Conservation (phyloP, 2,329 filamentous ascomycete species). For the Phialemoniopsis sp. region DNA sequence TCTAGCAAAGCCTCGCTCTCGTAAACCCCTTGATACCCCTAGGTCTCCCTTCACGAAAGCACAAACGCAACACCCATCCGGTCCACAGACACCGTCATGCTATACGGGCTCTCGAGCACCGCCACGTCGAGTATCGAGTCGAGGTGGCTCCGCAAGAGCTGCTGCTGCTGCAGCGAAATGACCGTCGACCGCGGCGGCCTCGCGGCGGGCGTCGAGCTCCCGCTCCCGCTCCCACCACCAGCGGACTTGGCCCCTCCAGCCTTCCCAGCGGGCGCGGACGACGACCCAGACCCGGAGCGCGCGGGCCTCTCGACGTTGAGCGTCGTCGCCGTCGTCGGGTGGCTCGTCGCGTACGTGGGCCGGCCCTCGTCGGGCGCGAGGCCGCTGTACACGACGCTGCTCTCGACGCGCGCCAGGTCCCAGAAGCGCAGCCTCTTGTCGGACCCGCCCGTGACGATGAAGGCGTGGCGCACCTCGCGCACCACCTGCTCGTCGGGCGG, state of each 20-base stretch:
- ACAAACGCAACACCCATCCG: conserved; percentile 86
- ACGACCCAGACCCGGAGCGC: conserved; percentile 14
- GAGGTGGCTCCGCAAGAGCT: conserved; percentile 79
- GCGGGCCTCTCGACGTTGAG: conserved; percentile 62
- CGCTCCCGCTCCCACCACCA: conserved; percentile 13
- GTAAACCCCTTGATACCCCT: too few relatives aligned
- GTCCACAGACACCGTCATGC: conserved; percentile 90
- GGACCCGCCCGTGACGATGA: conserved; percentile 81
- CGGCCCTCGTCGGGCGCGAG: conserved; percentile 64
- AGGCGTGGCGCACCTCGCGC: conserved; percentile 71
- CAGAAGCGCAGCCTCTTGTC: conserved; percentile 93
- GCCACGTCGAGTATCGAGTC: conserved; percentile 86
- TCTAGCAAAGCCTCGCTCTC: too few relatives aligned
- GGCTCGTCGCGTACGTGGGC: conserved; percentile 66
- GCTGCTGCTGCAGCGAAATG: conserved; percentile 83
- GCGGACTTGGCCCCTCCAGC: too few relatives aligned
- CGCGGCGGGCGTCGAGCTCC: conserved; percentile 18
- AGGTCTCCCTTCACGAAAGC: conserved; percentile 42
- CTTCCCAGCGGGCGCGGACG: neutral
- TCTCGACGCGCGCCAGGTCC: conserved; percentile 77
- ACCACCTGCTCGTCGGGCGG: conserved; percentile 53
- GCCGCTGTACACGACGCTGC: conserved; percentile 77
- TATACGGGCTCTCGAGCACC: conserved; percentile 84
- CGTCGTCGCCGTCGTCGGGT: conserved; percentile 59
- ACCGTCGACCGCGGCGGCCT: conserved; percentile 72